These are phyloP conservation scores for Trametes pubescens DNA, from an alignment of 1,284 basidiomycete species.

Conservation along the genomic window DNA sequence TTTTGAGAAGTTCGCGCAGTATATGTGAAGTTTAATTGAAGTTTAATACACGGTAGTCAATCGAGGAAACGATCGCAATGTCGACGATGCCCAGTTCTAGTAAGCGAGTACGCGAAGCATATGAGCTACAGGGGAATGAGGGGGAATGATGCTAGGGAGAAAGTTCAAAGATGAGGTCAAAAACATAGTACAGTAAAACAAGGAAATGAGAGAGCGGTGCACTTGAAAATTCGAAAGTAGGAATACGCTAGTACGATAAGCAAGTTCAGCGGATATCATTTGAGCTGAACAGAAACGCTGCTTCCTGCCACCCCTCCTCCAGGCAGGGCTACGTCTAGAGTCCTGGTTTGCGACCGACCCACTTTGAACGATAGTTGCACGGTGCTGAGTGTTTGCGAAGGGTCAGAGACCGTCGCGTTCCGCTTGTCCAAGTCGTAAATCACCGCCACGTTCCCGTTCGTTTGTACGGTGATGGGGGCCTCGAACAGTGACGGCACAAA, in stretches of 20 bases:
- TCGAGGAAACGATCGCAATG: no score
- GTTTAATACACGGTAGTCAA: no score
- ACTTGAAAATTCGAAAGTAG: no score
- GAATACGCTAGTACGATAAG: neutral
- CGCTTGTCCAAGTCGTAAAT: conserved; percentile 53
- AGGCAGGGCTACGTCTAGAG: conserved; percentile 42
- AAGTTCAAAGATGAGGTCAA: no score
- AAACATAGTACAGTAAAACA: no score
- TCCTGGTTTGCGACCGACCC: conserved; percentile 29
- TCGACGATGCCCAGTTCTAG: no score
- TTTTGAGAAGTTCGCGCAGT: no score
- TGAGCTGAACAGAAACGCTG: conserved; percentile 45
- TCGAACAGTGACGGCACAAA: conserved; percentile 28
- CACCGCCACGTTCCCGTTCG: conserved; percentile 51
- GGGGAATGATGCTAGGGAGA: no score
- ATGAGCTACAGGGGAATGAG: no score
- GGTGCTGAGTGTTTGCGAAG: conserved; percentile 50
- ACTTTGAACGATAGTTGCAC: conserved; percentile 43
- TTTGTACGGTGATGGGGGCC: conserved; percentile 48
- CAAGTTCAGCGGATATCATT: neutral
- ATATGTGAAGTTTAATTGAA: no score
- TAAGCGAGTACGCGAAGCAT: no score
- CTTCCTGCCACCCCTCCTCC: conserved; percentile 50
- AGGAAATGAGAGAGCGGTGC: no score
- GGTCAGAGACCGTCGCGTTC: conserved; percentile 65